Evolutionary conservation across 2,329 filamentous ascomycete genomes (phyloP), one percentile per base, ranked within the genome.

Genomic region (Sarocladium brachiariae): DNA sequence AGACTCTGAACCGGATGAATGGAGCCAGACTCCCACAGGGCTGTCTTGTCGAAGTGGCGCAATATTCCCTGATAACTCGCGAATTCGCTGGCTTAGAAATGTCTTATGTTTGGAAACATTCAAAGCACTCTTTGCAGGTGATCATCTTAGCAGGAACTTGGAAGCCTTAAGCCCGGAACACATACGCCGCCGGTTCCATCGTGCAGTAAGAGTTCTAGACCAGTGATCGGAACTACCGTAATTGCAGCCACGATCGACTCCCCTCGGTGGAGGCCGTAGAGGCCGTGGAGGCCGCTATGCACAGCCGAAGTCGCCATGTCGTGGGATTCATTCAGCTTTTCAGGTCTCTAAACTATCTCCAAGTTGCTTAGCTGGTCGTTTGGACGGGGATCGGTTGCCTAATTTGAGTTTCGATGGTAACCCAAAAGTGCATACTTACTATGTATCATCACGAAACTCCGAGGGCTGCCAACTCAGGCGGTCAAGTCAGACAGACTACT

Each of bases 231-330:
- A 27, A 27, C 11, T 25, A 43, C 39, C 39, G 39, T 43, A 43
- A 43, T 43, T 43, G 39, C 39, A 25, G 7, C 39, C 23, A n/a
- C 23, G 39, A 27, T 25, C 9, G 21, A n/a, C 39, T 25, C 39
- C 39, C 39, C 39, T 43, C 39, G 27, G 43, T 47, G 43, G 43
- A 47, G n/a, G n/a, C n/a, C n/a, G n/a, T n/a, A n/a, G n/a, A n/a
- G n/a, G n/a, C n/a, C n/a, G n/a, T n/a, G n/a, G n/a, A n/a, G 24
- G 43, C 39, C 43, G 43, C 43, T 47, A 47, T 43, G 5, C 23
- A 19, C 23, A 16, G 39, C 39, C 39, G 6, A 43, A 10, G 39
- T 27, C 37, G 39, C 27, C 39, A n/a, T 43, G 6, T 23, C 4
- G 19, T 9, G 16, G 8, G n/a, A n/a, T n/a, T n/a, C n/a, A n/a